Conservation (phyloP, 495 filamentous ascomycete genomes). For the Elasticomyces elasticus region DNA sequence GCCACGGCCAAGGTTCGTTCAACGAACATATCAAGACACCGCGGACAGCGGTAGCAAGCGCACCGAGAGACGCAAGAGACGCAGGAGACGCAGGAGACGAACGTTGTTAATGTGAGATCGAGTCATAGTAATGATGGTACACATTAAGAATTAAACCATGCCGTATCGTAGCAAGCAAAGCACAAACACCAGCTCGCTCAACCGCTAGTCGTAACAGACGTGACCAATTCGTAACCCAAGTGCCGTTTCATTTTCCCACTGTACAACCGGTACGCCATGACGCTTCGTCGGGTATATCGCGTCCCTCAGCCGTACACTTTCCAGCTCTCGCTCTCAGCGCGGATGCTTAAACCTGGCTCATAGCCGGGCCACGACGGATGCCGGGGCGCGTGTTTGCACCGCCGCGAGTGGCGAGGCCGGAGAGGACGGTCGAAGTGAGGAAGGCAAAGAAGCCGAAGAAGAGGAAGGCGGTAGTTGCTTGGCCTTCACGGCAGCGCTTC, state of each 20-base stretch:
- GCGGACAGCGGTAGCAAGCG: no score
- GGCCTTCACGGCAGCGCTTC: conserved; percentile 58
- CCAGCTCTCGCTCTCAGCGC: no score
- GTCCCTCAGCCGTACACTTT: no score
- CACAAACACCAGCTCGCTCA: background rate
- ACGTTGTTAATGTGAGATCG: background rate
- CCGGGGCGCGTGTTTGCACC: conserved; percentile 23
- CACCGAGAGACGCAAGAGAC: no score
- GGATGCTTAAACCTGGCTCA: conserved; percentile 54
- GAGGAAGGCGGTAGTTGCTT: conserved; percentile 58
- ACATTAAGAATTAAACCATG: background rate
- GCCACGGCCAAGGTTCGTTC: no score
- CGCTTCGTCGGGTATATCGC: no score
- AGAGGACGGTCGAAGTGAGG: conserved; percentile 44
- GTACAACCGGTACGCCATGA: no score
- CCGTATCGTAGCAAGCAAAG: background rate
- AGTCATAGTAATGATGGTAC: background rate
- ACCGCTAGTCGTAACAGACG: background rate
- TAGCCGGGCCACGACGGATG: conserved; percentile 41
- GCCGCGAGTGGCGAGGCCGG: conserved; percentile 35
- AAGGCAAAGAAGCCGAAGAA: conserved; percentile 62
- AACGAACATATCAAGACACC: no score
- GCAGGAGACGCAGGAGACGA: no score
- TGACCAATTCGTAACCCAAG: background rate
- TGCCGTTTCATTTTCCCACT: no score